Percentiles rank a stretch among this genome's conserved stretches.
phyloP scores from a whole-genome alignment of 2,329 filamentous ascomycete genomes.

The Arthrobotrys pseudoclavata region DNA sequence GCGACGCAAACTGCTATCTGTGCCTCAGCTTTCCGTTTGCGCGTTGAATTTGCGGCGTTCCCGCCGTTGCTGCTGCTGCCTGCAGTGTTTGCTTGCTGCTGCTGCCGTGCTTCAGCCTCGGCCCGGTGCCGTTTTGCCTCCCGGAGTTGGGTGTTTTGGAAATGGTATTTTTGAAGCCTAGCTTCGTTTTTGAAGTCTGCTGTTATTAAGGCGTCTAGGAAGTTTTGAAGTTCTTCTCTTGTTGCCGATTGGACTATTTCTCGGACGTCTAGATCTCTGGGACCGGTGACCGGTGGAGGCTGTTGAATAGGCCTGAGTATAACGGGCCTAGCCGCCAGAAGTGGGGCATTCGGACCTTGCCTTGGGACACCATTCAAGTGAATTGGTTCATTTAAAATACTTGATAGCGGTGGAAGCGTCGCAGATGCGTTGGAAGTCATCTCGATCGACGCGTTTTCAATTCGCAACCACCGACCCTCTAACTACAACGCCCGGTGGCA shows the following conservation, averaged over 20 bases:
- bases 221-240: slow-evolving; percentile 10
- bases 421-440: slow-evolving; percentile 15
- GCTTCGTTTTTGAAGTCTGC: not conserved
- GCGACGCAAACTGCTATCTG: slow-evolving; percentile 24
- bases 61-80: no score
- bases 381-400: no score
- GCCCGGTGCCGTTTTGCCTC: not conserved
- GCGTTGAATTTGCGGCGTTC: not conserved
- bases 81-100: not conserved
- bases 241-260: slow-evolving; percentile 19
- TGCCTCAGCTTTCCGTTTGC: slow-evolving; percentile 23
- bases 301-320: no score
- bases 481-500: not conserved
- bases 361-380: not conserved
- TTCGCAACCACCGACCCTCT: not conserved
- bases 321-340: no score
- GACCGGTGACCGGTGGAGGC: no score
- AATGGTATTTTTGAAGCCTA: slow-evolving; percentile 2
- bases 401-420: not conserved
- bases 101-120: not conserved
- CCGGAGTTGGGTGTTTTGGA: not conserved
- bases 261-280: no score
- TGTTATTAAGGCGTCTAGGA: not conserved
- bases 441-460: slow-evolving; percentile 21
- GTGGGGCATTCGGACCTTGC: no score